phyloP scores from a whole-genome alignment of 805 yeast species.

The Saturnispora zaruensis region DNA sequence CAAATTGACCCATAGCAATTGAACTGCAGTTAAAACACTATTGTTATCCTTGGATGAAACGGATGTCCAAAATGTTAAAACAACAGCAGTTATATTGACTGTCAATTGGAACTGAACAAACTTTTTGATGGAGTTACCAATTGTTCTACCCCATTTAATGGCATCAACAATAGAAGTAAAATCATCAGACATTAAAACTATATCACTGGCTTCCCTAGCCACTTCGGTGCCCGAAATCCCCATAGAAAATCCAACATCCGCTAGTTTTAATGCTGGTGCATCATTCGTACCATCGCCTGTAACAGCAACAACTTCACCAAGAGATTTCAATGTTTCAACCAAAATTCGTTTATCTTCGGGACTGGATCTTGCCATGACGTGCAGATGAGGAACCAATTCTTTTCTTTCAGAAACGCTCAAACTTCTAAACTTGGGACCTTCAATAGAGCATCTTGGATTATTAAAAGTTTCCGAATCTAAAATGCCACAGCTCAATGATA shows the following conservation, averaged over 20 bases:
- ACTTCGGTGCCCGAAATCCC: constrained; percentile 98
- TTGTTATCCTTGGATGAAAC: constrained; percentile 71
- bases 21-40: constrained; percentile 94
- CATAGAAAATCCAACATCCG: constrained; percentile 98
- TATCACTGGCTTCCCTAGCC: constrained; percentile 97
- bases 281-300: constrained; percentile 99
- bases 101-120: constrained; percentile 95
- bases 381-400: constrained; percentile 58
- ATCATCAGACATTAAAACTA: constrained; percentile 94
- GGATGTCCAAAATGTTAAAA: constrained; percentile 87
- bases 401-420: constrained; percentile 49
- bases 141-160: constrained; percentile 97
- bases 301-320: constrained; percentile 94
- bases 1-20: constrained; percentile 91
- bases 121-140: constrained; percentile 86
- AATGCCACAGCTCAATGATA: constrained; percentile 81
- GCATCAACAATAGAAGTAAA: constrained; percentile 93
- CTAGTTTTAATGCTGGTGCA: constrained; percentile 93
- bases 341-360: constrained; percentile 91
- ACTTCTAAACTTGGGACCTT: constrained; percentile 83
- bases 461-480: constrained; percentile 42
- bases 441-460: constrained; percentile 64
- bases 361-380: constrained; percentile 86
- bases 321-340: constrained; percentile 67
- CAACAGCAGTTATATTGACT: constrained; percentile 94